Base-by-base conservation (phyloP, 164 flowering plant genomes). In the Berberis vulgaris region DNA sequence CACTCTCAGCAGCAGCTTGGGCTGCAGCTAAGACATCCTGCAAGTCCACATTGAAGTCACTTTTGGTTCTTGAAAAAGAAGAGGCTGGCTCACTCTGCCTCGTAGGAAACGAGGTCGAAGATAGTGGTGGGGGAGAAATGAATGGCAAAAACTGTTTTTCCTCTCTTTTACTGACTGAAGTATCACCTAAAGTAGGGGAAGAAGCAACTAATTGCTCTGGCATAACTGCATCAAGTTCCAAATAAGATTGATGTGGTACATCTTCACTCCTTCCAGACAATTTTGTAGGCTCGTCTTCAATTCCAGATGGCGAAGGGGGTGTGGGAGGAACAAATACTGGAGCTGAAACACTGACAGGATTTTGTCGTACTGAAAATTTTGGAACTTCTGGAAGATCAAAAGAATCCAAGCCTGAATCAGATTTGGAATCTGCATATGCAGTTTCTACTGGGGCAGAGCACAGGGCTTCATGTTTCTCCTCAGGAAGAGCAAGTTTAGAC, bases 1-100 rank as follows among this genome's bases (percentile, higher is more conserved):
- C 99, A 45, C 73, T 57, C 42, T 89, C 96, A 38, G 97, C 97
- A 62, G 99, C 97, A 44, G 90, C 83, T 44, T 81, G 82, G 46
- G 99, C 97, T 58, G 99, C 97, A 63, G 87, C 86, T 71, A 95
- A 64, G 41, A 95, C 96, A 75, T 89, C 97, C 73, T 84, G 84
- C 69, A 94, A 72, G 74, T 94, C 96, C 65, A 82, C 80, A 66
- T 73, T 71, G 41, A 47, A 64, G 7, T 45, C 54, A 12, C 45
- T 57, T 39, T 57, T 79, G 66, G 76, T 72, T 69, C 68, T 75
- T 53, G 74, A 68, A 57, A 66, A 43, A 58, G 78, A 11, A 3
- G 77, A 62, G 44, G 53, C 39, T 44, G 67, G 70, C 45, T 52
- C 50, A 13, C 54, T 65, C 42, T 64, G 64, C 59, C 45, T 65